Evolutionary conservation across 148 eudicot genomes (phyloP).

Genomic region (Spergularia marina): DNA sequence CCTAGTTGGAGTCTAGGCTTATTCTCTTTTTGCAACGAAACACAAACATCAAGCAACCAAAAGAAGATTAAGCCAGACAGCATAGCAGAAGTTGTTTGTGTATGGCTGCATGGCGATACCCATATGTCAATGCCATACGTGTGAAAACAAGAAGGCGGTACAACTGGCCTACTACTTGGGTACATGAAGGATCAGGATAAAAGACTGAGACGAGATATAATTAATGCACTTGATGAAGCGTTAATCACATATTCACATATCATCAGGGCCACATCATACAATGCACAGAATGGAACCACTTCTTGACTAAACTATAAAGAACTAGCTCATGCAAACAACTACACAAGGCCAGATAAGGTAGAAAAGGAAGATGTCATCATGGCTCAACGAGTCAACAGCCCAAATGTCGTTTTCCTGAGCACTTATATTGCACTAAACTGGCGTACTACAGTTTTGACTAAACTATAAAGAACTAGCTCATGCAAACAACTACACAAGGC

Average conservation of each 20-base stretch:
- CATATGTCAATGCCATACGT: too few relatives aligned
- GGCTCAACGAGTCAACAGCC: background rate
- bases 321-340: background rate
- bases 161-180: background rate
- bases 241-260: background rate
- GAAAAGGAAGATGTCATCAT: background rate
- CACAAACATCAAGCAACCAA: background rate
- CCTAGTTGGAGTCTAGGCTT: background rate
- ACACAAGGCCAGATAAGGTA: background rate
- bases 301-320: background rate
- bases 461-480: background rate
- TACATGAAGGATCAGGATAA: background rate
- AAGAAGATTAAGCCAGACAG: background rate
- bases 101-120: too few relatives aligned
- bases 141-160: too few relatives aligned
- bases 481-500: background rate
- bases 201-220: background rate
- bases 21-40: background rate
- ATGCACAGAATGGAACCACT: background rate
- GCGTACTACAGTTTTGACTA: background rate
- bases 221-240: background rate
- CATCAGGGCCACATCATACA: background rate
- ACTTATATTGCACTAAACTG: background rate
- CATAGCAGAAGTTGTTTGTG: too few relatives aligned
- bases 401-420: background rate